Conservation (phyloP, 2,329 filamentous ascomycete genomes). For the Eutypa lata region DNA sequence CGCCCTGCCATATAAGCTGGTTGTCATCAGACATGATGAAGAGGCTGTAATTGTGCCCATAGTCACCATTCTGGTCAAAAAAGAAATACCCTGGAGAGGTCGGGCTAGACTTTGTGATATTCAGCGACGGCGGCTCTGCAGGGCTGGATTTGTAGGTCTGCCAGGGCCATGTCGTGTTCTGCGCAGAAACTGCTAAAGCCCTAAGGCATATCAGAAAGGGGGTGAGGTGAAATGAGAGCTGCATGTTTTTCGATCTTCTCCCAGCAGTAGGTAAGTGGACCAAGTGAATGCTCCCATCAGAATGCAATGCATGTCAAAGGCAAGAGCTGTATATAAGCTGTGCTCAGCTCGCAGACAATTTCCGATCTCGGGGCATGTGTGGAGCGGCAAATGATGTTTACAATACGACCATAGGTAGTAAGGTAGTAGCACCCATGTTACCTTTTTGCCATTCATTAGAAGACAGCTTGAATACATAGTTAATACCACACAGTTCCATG, state of each 20-base stretch:
- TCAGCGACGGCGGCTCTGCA: constrained; percentile 13
- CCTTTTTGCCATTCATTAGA: too few species aligned
- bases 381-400: too few species aligned
- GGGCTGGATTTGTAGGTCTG: constrained; percentile 18
- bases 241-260: constrained; percentile 3
- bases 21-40: constrained; percentile 16
- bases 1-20: constrained; percentile 28
- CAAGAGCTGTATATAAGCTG: neutral
- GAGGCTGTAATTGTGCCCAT: constrained; percentile 16
- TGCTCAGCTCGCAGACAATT: neutral
- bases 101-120: constrained; percentile 14
- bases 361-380: constrained; percentile 5
- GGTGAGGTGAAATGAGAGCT: neutral
- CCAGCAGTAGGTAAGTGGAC: too few species aligned
- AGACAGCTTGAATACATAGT: too few species aligned
- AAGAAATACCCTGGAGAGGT: constrained; percentile 18
- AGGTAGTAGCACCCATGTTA: too few species aligned
- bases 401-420: too few species aligned
- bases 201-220: constrained; percentile 3
- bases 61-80: constrained; percentile 18
- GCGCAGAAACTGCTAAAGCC: constrained; percentile 5
- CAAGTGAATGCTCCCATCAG: too few species aligned
- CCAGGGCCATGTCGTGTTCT: constrained; percentile 16
- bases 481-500: too few species aligned
- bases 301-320: neutral